Evolutionary conservation across 345 rosid species (phyloP).

Genomic region (Pistacia integerrima): DNA sequence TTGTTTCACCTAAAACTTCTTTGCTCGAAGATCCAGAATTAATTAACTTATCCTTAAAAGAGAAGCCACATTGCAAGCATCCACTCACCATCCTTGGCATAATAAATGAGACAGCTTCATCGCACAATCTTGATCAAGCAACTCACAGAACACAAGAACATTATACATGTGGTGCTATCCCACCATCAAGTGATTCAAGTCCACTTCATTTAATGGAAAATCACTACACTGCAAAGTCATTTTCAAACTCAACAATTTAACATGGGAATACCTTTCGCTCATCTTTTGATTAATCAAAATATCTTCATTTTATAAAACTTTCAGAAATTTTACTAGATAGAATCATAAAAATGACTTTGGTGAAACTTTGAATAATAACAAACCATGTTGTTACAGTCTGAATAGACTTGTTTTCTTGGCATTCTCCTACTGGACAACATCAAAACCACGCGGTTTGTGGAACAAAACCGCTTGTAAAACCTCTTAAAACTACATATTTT

Average conservation of each 20-base stretch:
- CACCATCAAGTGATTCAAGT: background rate
- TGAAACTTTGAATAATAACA: background rate
- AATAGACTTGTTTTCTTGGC: constrained; percentile 16
- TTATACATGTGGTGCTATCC: constrained; percentile 20
- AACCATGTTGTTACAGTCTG: background rate
- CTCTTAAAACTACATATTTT: constrained; percentile 15
- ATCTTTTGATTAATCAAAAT: constrained; percentile 5
- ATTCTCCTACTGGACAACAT: background rate
- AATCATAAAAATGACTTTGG: background rate
- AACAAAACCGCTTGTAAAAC: constrained; percentile 16
- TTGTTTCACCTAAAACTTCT: too few species aligned
- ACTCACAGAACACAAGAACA: constrained; percentile 5
- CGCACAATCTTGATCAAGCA: background rate
- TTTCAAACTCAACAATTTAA: background rate
- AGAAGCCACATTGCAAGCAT: background rate
- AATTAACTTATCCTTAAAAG: background rate
- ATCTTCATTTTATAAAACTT: background rate
- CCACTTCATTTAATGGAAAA: constrained; percentile 18
- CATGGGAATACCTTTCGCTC: background rate
- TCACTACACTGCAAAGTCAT: background rate
- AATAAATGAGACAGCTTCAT: constrained; percentile 18
- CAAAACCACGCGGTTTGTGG: constrained; percentile 35
- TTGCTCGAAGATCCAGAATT: too few species aligned
- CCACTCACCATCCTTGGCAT: background rate
- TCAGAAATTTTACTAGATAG: background rate